Base-by-base conservation (phyloP, 805 yeast species). In the Torulaspora microellipsoides region DNA sequence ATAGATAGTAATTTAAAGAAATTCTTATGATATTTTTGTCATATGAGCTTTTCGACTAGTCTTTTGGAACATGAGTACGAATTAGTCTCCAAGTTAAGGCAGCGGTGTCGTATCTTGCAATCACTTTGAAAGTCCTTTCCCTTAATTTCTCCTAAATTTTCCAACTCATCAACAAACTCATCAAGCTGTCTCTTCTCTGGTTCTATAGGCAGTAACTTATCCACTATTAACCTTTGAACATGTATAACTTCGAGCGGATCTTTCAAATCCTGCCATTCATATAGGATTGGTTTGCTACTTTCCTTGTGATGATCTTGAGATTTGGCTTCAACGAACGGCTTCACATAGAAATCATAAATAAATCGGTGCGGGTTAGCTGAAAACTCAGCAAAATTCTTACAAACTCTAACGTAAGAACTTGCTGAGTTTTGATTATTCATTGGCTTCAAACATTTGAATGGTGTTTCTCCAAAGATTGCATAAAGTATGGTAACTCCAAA, bases 401-500 rank as follows among this genome's bases (percentile, higher is more conserved):
- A 35, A 20, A 27, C 6, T 13, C 10, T 11, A 10, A 27, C 34
- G 29, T 40, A 40, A 1, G 33, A 27, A 20, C 36, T 46, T 5
- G 32, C 40, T 2, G 43, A 12, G 1, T 27, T 31, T 2, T 82
- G 64, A 45, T 77, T 77, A 66, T 87, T 95, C 25, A 20, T 20
- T 20, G 25, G 25, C 27, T 78, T 71, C 42, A 76, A 73, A 50
- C 62, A 49, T 53, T 76, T 80, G 69, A 88, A 89, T 3, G 96
- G 96, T 61, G 85, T 83, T 54, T 82, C 77, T 36, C 90, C 95
- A 66, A 89, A 89, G 29, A 88, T 75, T 37, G 84, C 71, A 48
- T 89, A 88, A 47, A 89, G 66, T 48, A 89, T 67, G 29, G 90
- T 84, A 43, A 89, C 78, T 14, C 96, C 97, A 31, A 85, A 64